phyloP scores from a whole-genome alignment of 768 basidiomycete genomes.

The Boletus eberwhitei region DNA sequence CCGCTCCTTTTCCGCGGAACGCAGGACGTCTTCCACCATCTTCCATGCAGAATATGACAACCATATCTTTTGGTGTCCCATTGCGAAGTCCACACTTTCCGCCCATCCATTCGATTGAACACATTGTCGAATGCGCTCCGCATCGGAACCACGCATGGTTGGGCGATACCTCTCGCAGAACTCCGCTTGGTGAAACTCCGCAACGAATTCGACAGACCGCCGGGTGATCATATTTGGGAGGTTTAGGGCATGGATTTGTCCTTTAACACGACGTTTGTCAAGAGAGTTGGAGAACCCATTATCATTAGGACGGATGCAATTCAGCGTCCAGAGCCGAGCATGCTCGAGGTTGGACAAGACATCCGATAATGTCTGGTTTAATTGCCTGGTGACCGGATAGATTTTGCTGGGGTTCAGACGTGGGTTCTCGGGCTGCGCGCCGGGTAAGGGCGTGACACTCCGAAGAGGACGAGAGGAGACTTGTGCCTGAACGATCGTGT shows the following conservation, averaged over 20 bases:
- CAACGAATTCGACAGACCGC: conserved; percentile 48
- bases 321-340: conserved; percentile 50
- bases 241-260: conserved; percentile 51
- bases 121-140: conserved; percentile 49
- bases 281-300: conserved; percentile 60
- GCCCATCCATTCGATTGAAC: conserved; percentile 49
- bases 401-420: conserved; percentile 49
- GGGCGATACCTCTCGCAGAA: conserved; percentile 55
- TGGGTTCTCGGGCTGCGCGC: conserved; percentile 32
- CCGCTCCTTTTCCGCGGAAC: conserved; percentile 48
- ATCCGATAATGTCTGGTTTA: conserved; percentile 51
- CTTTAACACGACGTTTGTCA: conserved; percentile 59
- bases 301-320: conserved; percentile 64
- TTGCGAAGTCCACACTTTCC: conserved; percentile 51
- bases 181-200: conserved; percentile 44
- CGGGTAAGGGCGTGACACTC: conserved; percentile 37
- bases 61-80: conserved; percentile 55
- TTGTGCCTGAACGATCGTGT: conserved; percentile 61
- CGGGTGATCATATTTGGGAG: conserved; percentile 52
- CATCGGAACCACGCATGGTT: conserved; percentile 45
- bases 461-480: conserved; percentile 58
- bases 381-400: conserved; percentile 57
- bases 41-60: conserved; percentile 57
- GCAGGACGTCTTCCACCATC: conserved; percentile 53
- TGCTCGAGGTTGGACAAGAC: conserved; percentile 45